phyloP scores from a whole-genome alignment of 345 rosid species.

The Aquilaria sinensis region DNA sequence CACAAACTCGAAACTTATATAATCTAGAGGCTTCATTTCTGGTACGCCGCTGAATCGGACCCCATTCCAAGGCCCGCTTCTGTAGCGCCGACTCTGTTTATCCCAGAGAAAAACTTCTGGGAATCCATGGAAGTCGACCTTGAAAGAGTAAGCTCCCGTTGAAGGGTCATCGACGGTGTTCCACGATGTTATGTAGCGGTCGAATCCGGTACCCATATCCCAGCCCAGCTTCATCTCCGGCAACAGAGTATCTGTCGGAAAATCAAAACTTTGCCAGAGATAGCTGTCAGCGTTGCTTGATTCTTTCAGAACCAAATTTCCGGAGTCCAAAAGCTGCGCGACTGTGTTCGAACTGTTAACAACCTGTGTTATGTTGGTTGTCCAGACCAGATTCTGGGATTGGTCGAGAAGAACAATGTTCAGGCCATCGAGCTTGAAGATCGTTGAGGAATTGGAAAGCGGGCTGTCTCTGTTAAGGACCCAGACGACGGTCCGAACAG shows the following conservation, averaged over 20 bases:
- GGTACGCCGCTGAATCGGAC: constrained; percentile 64
- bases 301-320: constrained; percentile 64
- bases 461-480: constrained; percentile 30
- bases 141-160: constrained; percentile 46
- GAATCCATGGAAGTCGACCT: constrained; percentile 46
- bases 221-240: constrained; percentile 82
- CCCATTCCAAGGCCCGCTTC: constrained; percentile 85
- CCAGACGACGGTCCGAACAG: constrained; percentile 26
- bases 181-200: constrained; percentile 58
- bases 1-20: constrained; percentile 38
- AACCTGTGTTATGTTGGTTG: background rate
- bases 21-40: constrained; percentile 40
- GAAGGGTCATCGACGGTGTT: constrained; percentile 46
- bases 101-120: constrained; percentile 56
- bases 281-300: constrained; percentile 5
- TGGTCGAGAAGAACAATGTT: background rate
- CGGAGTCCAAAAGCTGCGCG: constrained; percentile 21
- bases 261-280: constrained; percentile 84
- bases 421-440: background rate
- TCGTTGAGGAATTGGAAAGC: background rate
- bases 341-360: background rate
- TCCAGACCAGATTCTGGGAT: background rate
- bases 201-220: constrained; percentile 40
- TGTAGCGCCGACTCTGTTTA: constrained; percentile 13
- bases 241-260: constrained; percentile 70